Conservation (phyloP, 768 basidiomycete genomes). For the Tubosaeta sp. region DNA sequence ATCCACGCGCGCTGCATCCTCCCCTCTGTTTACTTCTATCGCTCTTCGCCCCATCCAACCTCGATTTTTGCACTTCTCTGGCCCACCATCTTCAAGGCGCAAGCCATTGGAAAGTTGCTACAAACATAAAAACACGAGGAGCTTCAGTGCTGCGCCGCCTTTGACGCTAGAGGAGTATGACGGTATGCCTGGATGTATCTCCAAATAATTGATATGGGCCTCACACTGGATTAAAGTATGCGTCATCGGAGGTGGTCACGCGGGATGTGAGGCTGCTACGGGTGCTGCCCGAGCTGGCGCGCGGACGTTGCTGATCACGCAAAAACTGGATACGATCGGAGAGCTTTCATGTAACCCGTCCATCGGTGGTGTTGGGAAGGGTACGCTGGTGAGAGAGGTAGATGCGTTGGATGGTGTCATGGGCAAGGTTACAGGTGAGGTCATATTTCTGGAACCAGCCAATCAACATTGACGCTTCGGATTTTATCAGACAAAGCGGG, state of each 20-base stretch:
- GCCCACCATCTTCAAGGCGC: not conserved
- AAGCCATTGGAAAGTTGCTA: not conserved
- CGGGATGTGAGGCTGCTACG: constrained; percentile 88
- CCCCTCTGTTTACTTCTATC: not conserved
- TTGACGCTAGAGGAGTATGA: constrained; percentile 17
- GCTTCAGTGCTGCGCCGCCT: not conserved
- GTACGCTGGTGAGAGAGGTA: constrained; percentile 85
- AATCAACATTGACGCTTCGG: not conserved
- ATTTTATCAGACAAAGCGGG: constrained; percentile 71
- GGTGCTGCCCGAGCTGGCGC: constrained; percentile 83
- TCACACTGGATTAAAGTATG: constrained; percentile 54
- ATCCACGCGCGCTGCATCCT: not conserved
- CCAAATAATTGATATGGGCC: constrained; percentile 30
- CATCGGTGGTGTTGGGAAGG: constrained; percentile 90
- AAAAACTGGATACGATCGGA: constrained; percentile 76
- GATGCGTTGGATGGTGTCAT: constrained; percentile 89
- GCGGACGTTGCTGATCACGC: constrained; percentile 75
- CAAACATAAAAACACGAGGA: not conserved
- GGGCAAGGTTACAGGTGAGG: constrained; percentile 73
- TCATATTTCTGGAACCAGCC: not conserved
- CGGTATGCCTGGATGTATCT: constrained; percentile 13
- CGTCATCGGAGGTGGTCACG: constrained; percentile 89
- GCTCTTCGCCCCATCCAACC: not conserved
- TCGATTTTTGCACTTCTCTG: not conserved
- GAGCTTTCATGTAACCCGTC: constrained; percentile 89